A percentile compares a stretch with the other conserved stretches of the same genome.
Evolutionary conservation across 78 protist species (phyloP).

Genomic region (Polysphondylium violaceum): DNA sequence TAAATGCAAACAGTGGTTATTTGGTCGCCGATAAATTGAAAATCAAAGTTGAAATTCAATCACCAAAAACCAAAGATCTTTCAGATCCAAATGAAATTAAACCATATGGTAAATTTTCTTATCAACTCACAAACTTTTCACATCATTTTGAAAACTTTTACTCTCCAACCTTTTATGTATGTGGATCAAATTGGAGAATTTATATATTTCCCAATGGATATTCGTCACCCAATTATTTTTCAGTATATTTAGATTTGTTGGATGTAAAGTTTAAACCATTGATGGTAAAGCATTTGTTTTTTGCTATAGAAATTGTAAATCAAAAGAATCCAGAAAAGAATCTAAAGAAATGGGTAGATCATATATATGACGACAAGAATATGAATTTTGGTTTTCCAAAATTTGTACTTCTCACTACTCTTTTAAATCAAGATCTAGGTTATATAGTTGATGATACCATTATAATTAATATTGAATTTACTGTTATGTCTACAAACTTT

Average conservation of each 20-base stretch:
- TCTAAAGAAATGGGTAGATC: conserved; percentile 77
- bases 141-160: conserved; percentile 79
- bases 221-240: conserved; percentile 71
- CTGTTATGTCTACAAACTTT: conserved; percentile 75
- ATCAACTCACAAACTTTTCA: conserved; percentile 48
- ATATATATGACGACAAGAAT: conserved; percentile 66
- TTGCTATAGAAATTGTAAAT: conserved; percentile 77
- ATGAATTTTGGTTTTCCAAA: conserved; percentile 82
- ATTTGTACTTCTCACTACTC: conserved; percentile 56
- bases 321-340: conserved; percentile 68
- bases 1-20: conserved; percentile 64
- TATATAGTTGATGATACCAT: conserved; percentile 75
- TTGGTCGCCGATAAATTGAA: conserved; percentile 41
- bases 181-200: conserved; percentile 78
- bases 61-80: conserved; percentile 53
- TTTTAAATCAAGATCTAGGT: conserved; percentile 45
- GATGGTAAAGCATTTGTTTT: conserved; percentile 68
- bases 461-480: conserved; percentile 70
- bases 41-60: conserved; percentile 55
- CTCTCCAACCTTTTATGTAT: conserved; percentile 71
- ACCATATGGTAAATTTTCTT: conserved; percentile 65
- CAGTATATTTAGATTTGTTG: conserved; percentile 70
- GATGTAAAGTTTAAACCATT: conserved; percentile 79
- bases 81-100: conserved; percentile 65
- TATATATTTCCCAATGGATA: conserved; percentile 78